phyloP scores from a whole-genome alignment of 192 early-diverging fungal species.

The Coemansia sp. region DNA sequence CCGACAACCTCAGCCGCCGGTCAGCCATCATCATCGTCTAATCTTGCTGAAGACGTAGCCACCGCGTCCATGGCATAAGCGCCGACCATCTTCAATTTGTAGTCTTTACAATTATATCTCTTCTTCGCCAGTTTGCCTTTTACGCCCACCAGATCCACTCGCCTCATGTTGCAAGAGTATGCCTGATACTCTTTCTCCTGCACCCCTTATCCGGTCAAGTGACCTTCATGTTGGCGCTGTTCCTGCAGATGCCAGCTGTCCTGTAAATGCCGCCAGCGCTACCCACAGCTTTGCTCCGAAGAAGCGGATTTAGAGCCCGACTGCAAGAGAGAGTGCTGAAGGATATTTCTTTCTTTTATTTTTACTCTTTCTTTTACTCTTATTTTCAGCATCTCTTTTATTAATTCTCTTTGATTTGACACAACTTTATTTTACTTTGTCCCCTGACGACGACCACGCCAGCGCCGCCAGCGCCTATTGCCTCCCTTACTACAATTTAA shows the following conservation, averaged over 20 bases:
- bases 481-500: background rate
- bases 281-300: constrained; percentile 3
- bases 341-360: background rate
- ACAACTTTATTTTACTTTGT: background rate
- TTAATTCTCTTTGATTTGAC: background rate
- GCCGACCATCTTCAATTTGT: background rate
- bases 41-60: constrained; percentile 48
- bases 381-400: background rate
- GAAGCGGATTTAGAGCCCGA: background rate
- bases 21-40: constrained; percentile 17
- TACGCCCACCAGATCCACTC: background rate
- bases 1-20: constrained; percentile 15
- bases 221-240: constrained; percentile 3
- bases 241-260: background rate
- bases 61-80: constrained; percentile 34
- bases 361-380: background rate
- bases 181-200: too few species aligned
- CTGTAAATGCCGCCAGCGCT: constrained; percentile 3
- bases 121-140: background rate
- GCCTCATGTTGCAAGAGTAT: too few species aligned
- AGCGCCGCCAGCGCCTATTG: background rate
- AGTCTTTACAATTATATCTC: background rate
- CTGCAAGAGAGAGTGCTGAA: background rate
- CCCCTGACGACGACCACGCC: background rate
- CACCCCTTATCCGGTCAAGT: constrained; percentile 32